Conservation (phyloP, 1,139 yeast genomes). For the Yamadazyma pseudoaaseri region DNA sequence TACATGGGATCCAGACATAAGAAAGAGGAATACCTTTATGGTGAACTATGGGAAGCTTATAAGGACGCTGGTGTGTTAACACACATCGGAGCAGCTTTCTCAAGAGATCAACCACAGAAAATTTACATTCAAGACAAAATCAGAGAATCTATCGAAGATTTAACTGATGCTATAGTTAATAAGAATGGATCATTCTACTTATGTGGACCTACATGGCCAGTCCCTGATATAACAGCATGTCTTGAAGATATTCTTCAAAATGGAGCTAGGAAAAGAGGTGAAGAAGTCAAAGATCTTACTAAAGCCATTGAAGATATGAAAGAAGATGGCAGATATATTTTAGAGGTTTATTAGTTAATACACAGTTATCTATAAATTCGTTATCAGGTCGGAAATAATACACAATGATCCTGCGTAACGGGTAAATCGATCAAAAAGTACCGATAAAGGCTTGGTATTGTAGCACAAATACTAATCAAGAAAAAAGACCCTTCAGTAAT, state of each 20-base stretch:
- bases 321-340: conserved; percentile 87
- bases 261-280: conserved; percentile 70
- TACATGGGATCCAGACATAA: conserved; percentile 95
- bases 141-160: conserved; percentile 67
- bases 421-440: no score
- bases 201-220: conserved; percentile 99
- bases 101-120: conserved; percentile 95
- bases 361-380: no score
- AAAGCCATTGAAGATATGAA: conserved; percentile 89
- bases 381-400: no score
- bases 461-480: no score
- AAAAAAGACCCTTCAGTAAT: no score
- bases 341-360: conserved; percentile 86
- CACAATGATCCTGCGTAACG: no score
- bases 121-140: conserved; percentile 94
- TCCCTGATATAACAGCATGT: conserved; percentile 92
- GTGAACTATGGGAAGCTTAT: conserved; percentile 97
- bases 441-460: no score
- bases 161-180: conserved; percentile 75
- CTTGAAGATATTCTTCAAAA: conserved; percentile 74
- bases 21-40: conserved; percentile 92
- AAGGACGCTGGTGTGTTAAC: conserved; percentile 89
- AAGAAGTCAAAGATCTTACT: conserved; percentile 63
- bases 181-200: conserved; percentile 89
- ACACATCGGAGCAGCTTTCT: conserved; percentile 96